Base-by-base conservation (phyloP, 2,329 filamentous ascomycete species). In the Stagonosporopsis chrysanthemi region DNA sequence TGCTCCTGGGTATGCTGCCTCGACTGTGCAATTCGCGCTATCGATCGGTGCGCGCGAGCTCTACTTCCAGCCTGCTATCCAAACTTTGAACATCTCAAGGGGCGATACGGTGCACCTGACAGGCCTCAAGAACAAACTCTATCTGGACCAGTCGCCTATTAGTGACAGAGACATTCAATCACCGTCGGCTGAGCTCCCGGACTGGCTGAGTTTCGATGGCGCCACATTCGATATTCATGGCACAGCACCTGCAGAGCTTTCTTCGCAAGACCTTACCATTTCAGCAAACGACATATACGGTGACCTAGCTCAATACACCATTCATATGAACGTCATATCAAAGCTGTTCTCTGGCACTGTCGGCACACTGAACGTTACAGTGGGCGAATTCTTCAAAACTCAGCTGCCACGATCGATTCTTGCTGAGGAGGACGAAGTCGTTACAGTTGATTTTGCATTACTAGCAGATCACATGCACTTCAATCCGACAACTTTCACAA, bases 1-100 rank as follows among this genome's bases (percentile, higher is more conserved):
- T 70, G 84, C 92, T 17, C 79, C 85, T n/a, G 91, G 90, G 1
- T 97, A 93, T 71, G 85, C 89, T 5, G 88, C 87, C 1, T 82
- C 84, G 9, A 83, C 84, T 1, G 71, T 89, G 49, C 78, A 80
- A 0, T 96, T 96, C 72, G 86, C 87, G 6, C 83, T 97, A 33
- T 81, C 88, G 2, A 86, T 96, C 19, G 88, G 88, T 42, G 84
- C 81, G 49, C 90, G 92, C 73, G 83, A 88, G 63, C 79, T 96
- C 38, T 84, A 83, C 1, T 89, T 90, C 60, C 82, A 84, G 2
- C 80, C 86, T 9, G 82, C 66, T 3, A 61, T 68, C 36, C 64
- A 70, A 42, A 71, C 64, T 2, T 31, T 79, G 42, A 75, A 68
- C 33, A 51, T 78, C 5, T 63, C 66, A 5, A 67, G 66, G 31